These are phyloP conservation scores for Boletus mariae DNA, from an alignment of 1,284 basidiomycete genomes.

Conservation along the genomic window DNA sequence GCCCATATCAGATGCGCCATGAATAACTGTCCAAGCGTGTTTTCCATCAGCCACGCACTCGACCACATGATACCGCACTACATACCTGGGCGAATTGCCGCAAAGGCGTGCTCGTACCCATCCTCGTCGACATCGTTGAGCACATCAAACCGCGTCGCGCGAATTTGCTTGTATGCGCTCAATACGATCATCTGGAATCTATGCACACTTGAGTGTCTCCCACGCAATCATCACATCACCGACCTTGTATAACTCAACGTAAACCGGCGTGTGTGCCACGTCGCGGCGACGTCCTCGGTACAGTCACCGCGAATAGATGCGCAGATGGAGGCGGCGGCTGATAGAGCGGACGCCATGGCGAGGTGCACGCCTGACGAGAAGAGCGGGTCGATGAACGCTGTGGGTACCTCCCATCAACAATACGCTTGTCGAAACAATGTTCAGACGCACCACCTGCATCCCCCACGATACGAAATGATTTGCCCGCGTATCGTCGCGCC, in stretches of 20 bases:
- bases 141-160: slow-evolving; percentile 45
- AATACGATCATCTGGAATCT: slow-evolving; percentile 60
- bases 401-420: not conserved
- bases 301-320: slow-evolving; percentile 52
- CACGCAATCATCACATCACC: not conserved
- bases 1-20: slow-evolving; percentile 72
- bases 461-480: slow-evolving; percentile 59
- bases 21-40: slow-evolving; percentile 50
- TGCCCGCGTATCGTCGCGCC: slow-evolving; percentile 57
- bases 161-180: slow-evolving; percentile 62
- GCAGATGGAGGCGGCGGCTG: slow-evolving; percentile 53
- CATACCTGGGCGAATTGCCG: slow-evolving; percentile 50
- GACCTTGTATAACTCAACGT: slow-evolving; percentile 56
- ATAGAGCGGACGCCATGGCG: slow-evolving; percentile 53
- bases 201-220: not conserved
- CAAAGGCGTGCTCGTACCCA: slow-evolving; percentile 59
- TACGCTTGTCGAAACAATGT: not conserved
- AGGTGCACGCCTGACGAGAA: slow-evolving; percentile 64
- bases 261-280: slow-evolving; percentile 50
- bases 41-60: not conserved
- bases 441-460: slow-evolving; percentile 61
- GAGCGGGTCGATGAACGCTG: slow-evolving; percentile 64
- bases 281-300: slow-evolving; percentile 43
- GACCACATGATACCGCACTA: not conserved
- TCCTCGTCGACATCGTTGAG: slow-evolving; percentile 52